Evolutionary conservation across 2,329 filamentous ascomycete genomes (phyloP).

Genomic region (Alternaria sp.): DNA sequence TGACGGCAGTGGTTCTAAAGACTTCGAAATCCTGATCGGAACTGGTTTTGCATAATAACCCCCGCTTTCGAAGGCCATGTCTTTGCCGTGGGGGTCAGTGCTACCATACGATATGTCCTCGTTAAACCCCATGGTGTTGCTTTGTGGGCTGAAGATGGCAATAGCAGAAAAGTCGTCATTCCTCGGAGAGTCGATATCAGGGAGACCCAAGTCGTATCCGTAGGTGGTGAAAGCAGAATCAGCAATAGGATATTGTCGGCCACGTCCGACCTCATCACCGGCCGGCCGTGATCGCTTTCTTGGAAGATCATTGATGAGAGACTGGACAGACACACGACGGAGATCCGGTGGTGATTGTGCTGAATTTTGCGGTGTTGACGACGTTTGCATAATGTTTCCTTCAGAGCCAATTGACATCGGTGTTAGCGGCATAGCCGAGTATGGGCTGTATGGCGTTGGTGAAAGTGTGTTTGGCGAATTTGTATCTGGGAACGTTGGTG

Average conservation of each 20-base stretch:
- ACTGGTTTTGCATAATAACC: conserved; percentile 76
- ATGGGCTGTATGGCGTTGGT: conserved; percentile 51
- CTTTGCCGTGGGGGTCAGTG: conserved; percentile 49
- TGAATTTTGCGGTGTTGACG: conserved; percentile 26
- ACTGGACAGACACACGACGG: conserved; percentile 67
- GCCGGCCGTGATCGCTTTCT: conserved; percentile 18
- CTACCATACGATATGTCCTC: conserved; percentile 46
- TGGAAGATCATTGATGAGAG: conserved; percentile 56
- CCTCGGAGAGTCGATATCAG: conserved; percentile 71
- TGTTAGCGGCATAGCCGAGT: conserved; percentile 53
- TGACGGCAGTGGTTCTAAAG: conserved; percentile 62
- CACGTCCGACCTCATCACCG: conserved; percentile 52
- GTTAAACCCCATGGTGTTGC: conserved; percentile 36
- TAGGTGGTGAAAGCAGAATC: conserved; percentile 58
- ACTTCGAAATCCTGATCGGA: conserved; percentile 65
- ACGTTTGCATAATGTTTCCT: conserved; percentile 29
- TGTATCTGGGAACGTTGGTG: conserved; percentile 34
- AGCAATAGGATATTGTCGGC: conserved; percentile 37
- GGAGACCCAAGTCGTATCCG: conserved; percentile 73
- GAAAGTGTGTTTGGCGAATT: conserved; percentile 49
- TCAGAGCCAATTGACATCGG: conserved; percentile 49
- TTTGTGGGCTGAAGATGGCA: conserved; percentile 46
- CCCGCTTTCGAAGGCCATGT: conserved; percentile 63
- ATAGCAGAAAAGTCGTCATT: conserved; percentile 76
- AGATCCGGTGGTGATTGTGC: conserved; percentile 51